phyloP scores from a whole-genome alignment of 2,329 filamentous ascomycete genomes.

The Fusarium brevicatenulatum region DNA sequence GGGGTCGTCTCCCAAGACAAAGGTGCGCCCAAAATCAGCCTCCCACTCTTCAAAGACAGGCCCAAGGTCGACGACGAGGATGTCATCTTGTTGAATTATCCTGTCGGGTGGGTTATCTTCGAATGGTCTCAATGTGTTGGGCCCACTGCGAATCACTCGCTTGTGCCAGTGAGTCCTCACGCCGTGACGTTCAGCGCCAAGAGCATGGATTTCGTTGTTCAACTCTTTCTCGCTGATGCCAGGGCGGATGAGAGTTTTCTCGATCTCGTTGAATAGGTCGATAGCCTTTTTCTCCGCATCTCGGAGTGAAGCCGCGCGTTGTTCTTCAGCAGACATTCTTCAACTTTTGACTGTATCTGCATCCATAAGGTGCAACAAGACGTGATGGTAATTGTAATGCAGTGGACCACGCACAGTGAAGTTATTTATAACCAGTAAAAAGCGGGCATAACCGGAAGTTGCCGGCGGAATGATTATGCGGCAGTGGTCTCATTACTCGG shows the following conservation, averaged over 20 bases:
- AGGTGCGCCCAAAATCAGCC: background rate
- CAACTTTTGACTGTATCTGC: accelerated
- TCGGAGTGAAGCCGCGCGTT: background rate
- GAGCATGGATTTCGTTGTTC: background rate
- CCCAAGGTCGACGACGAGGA: background rate
- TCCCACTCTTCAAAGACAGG: background rate
- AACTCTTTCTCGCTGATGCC: background rate
- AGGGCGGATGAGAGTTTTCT: background rate
- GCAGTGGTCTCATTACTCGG: background rate
- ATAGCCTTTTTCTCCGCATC: background rate
- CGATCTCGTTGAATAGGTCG: background rate
- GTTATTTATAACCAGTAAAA: background rate
- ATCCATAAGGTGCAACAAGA: background rate
- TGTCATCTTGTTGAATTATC: background rate
- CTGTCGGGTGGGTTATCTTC: background rate
- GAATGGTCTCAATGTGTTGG: background rate
- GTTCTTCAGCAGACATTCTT: background rate
- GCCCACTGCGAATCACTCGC: background rate
- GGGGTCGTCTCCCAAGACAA: background rate
- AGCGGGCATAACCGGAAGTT: background rate
- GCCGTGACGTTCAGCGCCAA: background rate
- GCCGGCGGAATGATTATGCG: background rate
- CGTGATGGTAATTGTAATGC: accelerated
- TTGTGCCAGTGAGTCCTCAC: background rate
- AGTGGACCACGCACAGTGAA: background rate